Base-by-base conservation (phyloP, 179 eudicot species). In the Beta corolliflora region DNA sequence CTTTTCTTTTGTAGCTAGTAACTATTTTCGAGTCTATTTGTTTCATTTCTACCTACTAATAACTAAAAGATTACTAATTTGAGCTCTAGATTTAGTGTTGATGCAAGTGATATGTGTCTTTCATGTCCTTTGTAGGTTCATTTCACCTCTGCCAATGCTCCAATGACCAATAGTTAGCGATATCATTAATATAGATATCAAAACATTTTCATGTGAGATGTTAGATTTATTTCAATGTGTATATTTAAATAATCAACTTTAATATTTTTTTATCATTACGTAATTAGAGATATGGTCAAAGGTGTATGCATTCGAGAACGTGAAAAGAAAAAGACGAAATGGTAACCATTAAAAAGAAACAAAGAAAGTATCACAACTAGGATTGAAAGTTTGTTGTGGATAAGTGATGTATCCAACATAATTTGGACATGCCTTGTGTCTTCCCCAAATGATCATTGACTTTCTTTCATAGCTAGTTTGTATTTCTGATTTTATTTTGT, bases 121-220 rank as follows among this genome's bases (percentile, higher is more conserved):
- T 59, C 11, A n/a, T 79, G 70, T 21, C 59, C 4, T 25, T 71
- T 70, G 11, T 25, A 36, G 66, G 36, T 71, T 77, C 13, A 41
- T 78, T 61, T 77, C 66, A 41, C 41, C 46, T 54, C 45, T 73
- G 54, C 74, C 56, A 65, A 13, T 58, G 68, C 16, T 75, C 70
- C 44, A 3, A 14, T 54, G 23, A 67, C 36, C 53, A 48, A 48
- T 41, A 54, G 41, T 36, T 36, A 36, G 63, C 21, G 9, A 56
- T 54, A 77, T 73, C 29, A 60, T 16, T 58, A 7, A 48, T 0
- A 48, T 48, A 48, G 11, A 48, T 7, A 48, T 48, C 53, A 6
- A 48, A 48, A 48, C 53, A 7, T 7, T 7, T 48, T 48, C 53
- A 48, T 48, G 53, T 48, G 53, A 6, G 11, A 48, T 48, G 9